Evolutionary conservation across 768 basidiomycete species (phyloP), one percentile per base, ranked within the genome.

Genomic region (Pulveroboletus sp.): DNA sequence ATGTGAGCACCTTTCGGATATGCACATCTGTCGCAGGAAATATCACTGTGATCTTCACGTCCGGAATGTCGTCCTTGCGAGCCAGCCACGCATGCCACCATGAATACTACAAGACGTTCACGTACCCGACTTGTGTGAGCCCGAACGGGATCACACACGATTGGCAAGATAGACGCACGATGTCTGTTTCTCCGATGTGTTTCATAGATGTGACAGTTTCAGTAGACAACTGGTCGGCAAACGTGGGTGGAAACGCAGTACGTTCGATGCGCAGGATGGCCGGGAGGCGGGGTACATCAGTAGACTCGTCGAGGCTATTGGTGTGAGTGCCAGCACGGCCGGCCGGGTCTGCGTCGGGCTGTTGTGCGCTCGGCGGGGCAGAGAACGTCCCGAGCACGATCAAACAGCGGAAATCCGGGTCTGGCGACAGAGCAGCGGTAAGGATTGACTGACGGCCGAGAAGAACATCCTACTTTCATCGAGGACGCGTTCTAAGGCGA

Each of bases 1-100:
- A 9, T 21, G 26, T 30, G 17, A 42, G 32, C 43, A 46, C 18
- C 77, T 96, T 96, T 53, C 77, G 78, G 50, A 98, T 84, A 62
- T 98, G 93, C 4, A 84, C 80, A 8, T 93, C 88, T 0, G 92
- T 97, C 2, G 92, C 92, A 14, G 95, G 95, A 54, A 78, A 87
- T 45, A 96, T 85, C 15, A 93, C 73, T 53, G 83, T 88, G 56
- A 98, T 78, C 70, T 90, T 90, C 50, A 93, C 71, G 57, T 96
- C 93, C 2, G 83, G 77, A 3, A 62, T 26, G 36, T 62, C 69
- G 36, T 53, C 55, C 35, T 14, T 61, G 55, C n/a, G 60, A 53
- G 60, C 56, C n/a, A 89, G 61, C 83, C 86, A 92, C 3, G 77
- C 91, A 50, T 86, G 80, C 31, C 83, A 66, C 85, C 89, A 93